Conservation (phyloP, 805 yeast species). For the Yarrowia yakushimensis region DNA sequence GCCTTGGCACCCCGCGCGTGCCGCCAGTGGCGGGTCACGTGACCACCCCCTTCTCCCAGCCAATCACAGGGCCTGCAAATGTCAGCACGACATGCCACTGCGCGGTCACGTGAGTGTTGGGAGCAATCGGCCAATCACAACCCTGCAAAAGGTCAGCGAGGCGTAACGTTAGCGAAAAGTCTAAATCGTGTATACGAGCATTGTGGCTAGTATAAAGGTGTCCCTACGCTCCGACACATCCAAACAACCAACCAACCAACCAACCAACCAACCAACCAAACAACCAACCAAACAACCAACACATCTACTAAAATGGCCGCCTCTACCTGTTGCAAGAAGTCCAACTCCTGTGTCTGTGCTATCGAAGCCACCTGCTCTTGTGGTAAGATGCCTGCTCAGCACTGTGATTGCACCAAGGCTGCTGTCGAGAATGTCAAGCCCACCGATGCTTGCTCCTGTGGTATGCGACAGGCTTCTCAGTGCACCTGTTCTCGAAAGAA, state of each 20-base stretch:
- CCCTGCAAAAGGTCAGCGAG: background rate
- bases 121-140: conserved; percentile 1
- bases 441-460: conserved; percentile 54
- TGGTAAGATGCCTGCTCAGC: conserved; percentile 57
- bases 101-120: background rate
- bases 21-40: too few relatives aligned
- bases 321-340: conserved; percentile 40
- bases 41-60: background rate
- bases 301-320: conserved; percentile 8
- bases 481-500: conserved; percentile 53
- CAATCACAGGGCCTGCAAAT: background rate
- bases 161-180: background rate
- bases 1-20: too few relatives aligned
- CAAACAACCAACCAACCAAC: background rate
- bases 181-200: background rate
- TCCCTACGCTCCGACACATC: too few relatives aligned
- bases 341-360: conserved; percentile 56
- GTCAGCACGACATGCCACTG: background rate
- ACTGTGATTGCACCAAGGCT: conserved; percentile 54
- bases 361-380: conserved; percentile 62
- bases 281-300: background rate
- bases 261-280: background rate
- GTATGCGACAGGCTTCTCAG: conserved; percentile 49
- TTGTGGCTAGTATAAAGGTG: conserved; percentile 18
- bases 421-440: conserved; percentile 49